Base-by-base conservation (phyloP, 2,329 filamentous ascomycete genomes). In the Fusarium tupiense region DNA sequence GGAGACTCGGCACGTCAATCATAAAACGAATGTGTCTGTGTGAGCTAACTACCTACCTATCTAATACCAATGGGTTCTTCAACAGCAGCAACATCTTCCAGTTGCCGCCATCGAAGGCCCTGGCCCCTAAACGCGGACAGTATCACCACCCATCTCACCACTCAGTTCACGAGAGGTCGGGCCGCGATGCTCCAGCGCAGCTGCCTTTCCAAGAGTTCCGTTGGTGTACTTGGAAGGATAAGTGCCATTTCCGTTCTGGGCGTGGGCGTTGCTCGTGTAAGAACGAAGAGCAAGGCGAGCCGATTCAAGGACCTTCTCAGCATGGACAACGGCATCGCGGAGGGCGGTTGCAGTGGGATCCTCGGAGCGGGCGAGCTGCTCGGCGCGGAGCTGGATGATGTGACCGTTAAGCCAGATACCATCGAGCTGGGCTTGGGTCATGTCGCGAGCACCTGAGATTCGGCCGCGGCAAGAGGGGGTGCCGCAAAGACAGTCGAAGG, bases 401-500 rank as follows among this genome's bases (percentile, higher is more conserved):
- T 92, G 90, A 17, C 84, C 85, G 79, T 90, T 92, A 46, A 92
- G 83, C 86, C 88, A 93, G 69, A 89, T 84, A 44, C 89, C 88
- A 46, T 86, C 83, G 71, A 94, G 83, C 76, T 89, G 85, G 47
- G 83, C 81, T 19, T 80, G 74, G 10, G 83, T 77, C 88, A 93
- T 91, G 77, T 90, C 86, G 76, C 85, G 87, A 19, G 92, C 92
- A 22, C 92, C 92, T 49, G 83, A 81, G 72, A 94, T 92, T 72
- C 81, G 85, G 22, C 91, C 91, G 60, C 87, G 86, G 82, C 92
- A 94, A 26, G 84, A 83, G 1, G 84, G 74, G 9, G 85, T 85
- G 70, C 86, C 85, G 80, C 92, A 94, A 67, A 88, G 84, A 80
- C 92, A 94, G 68, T 88, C 83, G 79, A 94, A 94, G 8, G 91